Base-by-base conservation (phyloP, 768 basidiomycete genomes). In the Hysterangium stoloniferum region DNA sequence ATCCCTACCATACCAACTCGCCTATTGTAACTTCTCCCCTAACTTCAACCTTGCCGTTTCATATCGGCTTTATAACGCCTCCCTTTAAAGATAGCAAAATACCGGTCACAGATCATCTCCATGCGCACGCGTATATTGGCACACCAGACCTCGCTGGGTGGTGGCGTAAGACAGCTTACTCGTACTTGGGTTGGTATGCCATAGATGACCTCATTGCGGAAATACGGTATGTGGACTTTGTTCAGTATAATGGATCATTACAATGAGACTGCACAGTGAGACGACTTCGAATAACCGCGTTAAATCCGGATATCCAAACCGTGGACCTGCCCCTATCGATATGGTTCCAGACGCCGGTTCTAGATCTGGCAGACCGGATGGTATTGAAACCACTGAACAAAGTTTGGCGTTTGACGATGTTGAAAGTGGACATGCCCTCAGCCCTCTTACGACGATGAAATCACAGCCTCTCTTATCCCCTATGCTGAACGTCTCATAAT, bases 161-260 rank as follows among this genome's bases (percentile, higher is more conserved):
- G 85, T 83, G 79, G 77, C 70, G 86, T 58, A 71, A 74, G 31
- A 64, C 86, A 17, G 82, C 78, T 6, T 87, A 81, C 62, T 72
- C 80, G 8, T 70, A 80, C 6, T 52, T 87, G 32, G 83, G 81
- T 1, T 87, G 86, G 84, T 87, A 86, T 61, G 67, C 75, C 32
- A 75, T 87, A 43, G 83, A 87, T 53, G 85, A 87, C 65, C 69
- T 88, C 41, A 83, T 88, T 58, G 86, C 86, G 17, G 85, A 88
- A 63, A 88, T 88, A 58, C 72, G 86, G 86, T 87, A 57, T 41
- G 73, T 64, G 13, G 52, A 22, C 12, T 38, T 41, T 48, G 27
- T 41, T 46, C 15, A 33, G 27, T 46, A 53, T 27, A 35, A 48
- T 37, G 40, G 28, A 22, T 40, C 20, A 8, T 54, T 45, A 55